Evolutionary conservation across 768 basidiomycete species (phyloP), one percentile per base, ranked within the genome.

Genomic region (Tulasnella sp.): DNA sequence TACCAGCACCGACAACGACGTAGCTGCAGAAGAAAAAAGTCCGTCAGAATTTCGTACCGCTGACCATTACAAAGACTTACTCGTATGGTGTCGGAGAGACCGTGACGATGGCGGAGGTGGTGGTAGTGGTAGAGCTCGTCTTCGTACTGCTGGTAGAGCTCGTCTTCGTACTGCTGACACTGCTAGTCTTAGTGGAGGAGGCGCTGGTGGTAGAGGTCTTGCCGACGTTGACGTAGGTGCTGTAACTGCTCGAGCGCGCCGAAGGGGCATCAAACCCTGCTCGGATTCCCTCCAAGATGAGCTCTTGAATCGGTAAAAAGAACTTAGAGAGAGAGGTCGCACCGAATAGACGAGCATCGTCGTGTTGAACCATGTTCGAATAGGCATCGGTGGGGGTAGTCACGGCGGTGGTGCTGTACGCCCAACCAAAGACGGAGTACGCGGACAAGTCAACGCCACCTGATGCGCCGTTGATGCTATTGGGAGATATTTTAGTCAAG

Each of bases 341-440:
- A 59, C 52, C 34, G 63, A 37, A 66, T 62, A 59, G 69, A 35
- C 22, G 76, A 84, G 76, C 74, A 87, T 87, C 86, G 7, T 84
- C 86, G 79, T 89, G 87, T 76, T 77, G 75, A 77, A 88, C 86
- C 22, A 82, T 82, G 73, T 83, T 85, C 39, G 69, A 70, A 19
- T 83, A 76, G 5, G 86, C 82, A 76, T 87, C 80, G 6, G 86
- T 77, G 2, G 87, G 87, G 69, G 78, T 78, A 74, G 83, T 81
- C n/a, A 86, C 85, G 0, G 78, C 80, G 62, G 68, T 74, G 22
- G 47, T 44, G 64, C 67, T 59, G 62, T 73, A 74, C 7, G 67
- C 72, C 47, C 63, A 68, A 9, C 62, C 74, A n/a, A 73, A 67
- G 72, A 63, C 68, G 17, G 73, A 47, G 14, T 52, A 40, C 19